Conservation (phyloP, 164 flowering plant genomes). For the Kalanchoe fedtschenkoi region DNA sequence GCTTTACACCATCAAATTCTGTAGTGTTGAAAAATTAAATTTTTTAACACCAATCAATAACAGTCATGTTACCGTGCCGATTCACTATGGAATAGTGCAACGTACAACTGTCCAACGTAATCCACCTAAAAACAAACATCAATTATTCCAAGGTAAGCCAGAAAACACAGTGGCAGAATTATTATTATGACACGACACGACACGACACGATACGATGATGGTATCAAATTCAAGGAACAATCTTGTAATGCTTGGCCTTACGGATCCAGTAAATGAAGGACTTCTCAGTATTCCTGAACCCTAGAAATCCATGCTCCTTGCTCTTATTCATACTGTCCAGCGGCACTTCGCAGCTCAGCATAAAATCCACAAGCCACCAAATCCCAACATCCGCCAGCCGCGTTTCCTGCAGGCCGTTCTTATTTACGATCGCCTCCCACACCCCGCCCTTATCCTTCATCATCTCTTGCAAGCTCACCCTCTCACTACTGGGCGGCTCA, state of each 20-base stretch:
- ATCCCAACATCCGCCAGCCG: slow-evolving; percentile 48
- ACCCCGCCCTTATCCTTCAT: slow-evolving; percentile 58
- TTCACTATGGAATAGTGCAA: too few relatives aligned
- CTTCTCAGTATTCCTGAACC: slow-evolving; percentile 56
- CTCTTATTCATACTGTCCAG: slow-evolving; percentile 67
- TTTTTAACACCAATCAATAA: too few relatives aligned
- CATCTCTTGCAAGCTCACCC: slow-evolving; percentile 33
- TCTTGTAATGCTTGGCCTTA: slow-evolving; percentile 43
- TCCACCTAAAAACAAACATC: too few relatives aligned
- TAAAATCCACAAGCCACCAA: slow-evolving; percentile 58
- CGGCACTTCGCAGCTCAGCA: slow-evolving; percentile 11
- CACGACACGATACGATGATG: too few relatives aligned
- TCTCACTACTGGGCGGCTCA: slow-evolving; percentile 22
- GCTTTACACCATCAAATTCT: too few relatives aligned
- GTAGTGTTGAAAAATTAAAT: too few relatives aligned
- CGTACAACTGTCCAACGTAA: too few relatives aligned
- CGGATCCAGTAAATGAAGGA: slow-evolving; percentile 60
- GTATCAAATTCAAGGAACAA: slow-evolving; percentile 33
- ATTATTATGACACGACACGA: too few relatives aligned
- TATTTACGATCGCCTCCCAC: slow-evolving; percentile 71
- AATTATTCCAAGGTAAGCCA: too few relatives aligned
- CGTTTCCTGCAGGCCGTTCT: slow-evolving; percentile 38
- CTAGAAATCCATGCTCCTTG: slow-evolving; percentile 21
- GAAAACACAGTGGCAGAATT: too few relatives aligned
- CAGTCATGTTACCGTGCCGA: too few relatives aligned